Conservation (phyloP, 495 filamentous ascomycete species). For the Penicillium alfredii region DNA sequence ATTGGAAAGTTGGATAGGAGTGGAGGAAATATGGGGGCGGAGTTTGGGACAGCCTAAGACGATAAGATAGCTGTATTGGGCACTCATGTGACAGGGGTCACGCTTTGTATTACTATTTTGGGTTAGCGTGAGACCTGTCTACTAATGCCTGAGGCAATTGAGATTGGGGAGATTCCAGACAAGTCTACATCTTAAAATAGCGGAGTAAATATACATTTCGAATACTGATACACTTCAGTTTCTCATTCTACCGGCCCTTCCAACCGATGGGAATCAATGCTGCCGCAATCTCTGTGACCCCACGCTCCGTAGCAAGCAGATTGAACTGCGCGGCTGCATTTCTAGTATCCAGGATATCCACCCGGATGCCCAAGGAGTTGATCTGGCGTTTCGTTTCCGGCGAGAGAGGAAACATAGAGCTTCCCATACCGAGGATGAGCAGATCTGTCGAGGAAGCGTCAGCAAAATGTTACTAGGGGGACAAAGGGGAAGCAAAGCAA, state of each 20-base stretch:
- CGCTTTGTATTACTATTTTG: neutral
- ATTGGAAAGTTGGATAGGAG: neutral
- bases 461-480: constrained; percentile 10
- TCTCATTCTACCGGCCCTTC: constrained; percentile 43
- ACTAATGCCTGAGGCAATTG: too few species aligned
- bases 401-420: constrained; percentile 64
- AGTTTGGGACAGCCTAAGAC: neutral
- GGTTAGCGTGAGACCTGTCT: too few species aligned
- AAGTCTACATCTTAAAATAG: too few species aligned
- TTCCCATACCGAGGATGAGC: constrained; percentile 81
- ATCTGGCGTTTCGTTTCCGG: constrained; percentile 66
- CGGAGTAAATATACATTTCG: too few species aligned
- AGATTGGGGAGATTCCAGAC: too few species aligned
- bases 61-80: constrained; percentile 1
- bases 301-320: constrained; percentile 75
- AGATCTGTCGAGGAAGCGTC: constrained; percentile 56
- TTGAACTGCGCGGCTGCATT: constrained; percentile 94
- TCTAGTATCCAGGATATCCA: constrained; percentile 87
- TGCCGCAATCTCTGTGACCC: constrained; percentile 73
- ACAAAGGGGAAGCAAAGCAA: constrained; percentile 4
- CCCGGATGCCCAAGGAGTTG: constrained; percentile 69
- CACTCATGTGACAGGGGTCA: neutral
- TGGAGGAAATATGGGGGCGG: constrained; percentile 1
- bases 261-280: constrained; percentile 85
- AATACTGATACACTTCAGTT: too few species aligned